phyloP scores from a whole-genome alignment of 1,139 yeast genomes.

The Lodderomyces pseudojiufengensis region DNA sequence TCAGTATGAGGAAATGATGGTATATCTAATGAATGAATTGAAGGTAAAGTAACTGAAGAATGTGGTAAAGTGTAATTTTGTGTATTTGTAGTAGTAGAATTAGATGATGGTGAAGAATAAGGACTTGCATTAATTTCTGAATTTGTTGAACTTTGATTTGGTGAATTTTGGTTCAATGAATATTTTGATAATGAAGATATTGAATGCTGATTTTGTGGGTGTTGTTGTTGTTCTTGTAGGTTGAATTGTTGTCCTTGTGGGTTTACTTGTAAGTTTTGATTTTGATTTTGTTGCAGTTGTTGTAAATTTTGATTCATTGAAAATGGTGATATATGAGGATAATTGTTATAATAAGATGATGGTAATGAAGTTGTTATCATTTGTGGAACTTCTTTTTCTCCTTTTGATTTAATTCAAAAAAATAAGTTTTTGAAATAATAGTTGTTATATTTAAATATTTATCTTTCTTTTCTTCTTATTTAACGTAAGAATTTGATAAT shows the following conservation, averaged over 20 bases:
- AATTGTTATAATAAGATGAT: constrained; percentile 1
- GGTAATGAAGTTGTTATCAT: background rate
- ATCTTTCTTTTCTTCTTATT: no score
- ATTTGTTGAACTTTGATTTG: no score
- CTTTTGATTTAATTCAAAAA: no score
- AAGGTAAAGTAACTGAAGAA: constrained; percentile 14
- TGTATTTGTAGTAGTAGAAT: no score
- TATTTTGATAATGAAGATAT: constrained; percentile 9
- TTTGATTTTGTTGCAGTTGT: constrained; percentile 3
- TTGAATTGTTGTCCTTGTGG: background rate
- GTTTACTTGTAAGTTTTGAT: background rate
- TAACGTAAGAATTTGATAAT: no score
- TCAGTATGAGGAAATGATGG: constrained; percentile 14
- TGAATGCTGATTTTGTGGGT: background rate
- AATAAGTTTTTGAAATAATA: no score
- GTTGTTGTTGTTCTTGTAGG: background rate
- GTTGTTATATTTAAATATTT: no score
- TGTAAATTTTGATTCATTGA: background rate
- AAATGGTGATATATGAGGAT: background rate
- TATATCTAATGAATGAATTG: constrained; percentile 16
- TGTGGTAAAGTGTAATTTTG: constrained; percentile 3
- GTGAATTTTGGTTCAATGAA: constrained; percentile 5
- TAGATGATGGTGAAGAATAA: background rate
- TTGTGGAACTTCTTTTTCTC: no score
- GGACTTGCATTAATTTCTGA: background rate